Base-by-base conservation (phyloP, 306 rosid species). In the Sechiopsis laciniata region DNA sequence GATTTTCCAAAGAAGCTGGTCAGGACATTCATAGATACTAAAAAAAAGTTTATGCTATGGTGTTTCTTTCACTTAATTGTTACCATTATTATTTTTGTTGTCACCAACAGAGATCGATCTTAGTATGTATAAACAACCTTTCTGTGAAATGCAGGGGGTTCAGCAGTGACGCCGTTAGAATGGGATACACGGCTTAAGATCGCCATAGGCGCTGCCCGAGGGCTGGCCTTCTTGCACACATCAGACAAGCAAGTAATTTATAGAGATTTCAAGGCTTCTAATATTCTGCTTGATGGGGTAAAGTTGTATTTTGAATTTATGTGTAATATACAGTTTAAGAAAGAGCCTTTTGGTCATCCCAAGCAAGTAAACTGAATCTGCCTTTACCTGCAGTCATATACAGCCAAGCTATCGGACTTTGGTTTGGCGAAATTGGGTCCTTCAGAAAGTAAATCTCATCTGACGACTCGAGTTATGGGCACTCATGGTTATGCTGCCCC, bases 351-450 rank as follows among this genome's bases (percentile, higher is more conserved):
- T 64, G 10, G 9, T n/a, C 16, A 17, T 65, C 54, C n/a, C n/a
- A n/a, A n/a, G n/a, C n/a, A n/a, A n/a, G 35, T 67, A 45, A 67
- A 13, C 55, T 3, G 3, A 17, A 17, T 55, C 56, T 71, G 32
- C 72, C 74, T 76, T 81, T 12, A 76, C 67, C 15, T 85, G 52
- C 92, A 95, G 99, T 84, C 84, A 6, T 91, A 84, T 37, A 91
- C 51, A 12, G 96, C 99, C 24, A 95, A 95, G 90, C 83, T 95
- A 76, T 95, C 99, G 0, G 99, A 95, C 78, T 95, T 95, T 73
- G 99, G 99, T 45, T 78, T 95, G 83, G 99, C 99, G 12, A 95
- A 95, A 73, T n/a, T 87, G 83, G 99, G 91, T 78, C 99, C 99
- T 81, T 89, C 99, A 8, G 99, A 91, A 15, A 95, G 99, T 84